Conservation (phyloP, 768 basidiomycete genomes). For the Amyloporia xantha region DNA sequence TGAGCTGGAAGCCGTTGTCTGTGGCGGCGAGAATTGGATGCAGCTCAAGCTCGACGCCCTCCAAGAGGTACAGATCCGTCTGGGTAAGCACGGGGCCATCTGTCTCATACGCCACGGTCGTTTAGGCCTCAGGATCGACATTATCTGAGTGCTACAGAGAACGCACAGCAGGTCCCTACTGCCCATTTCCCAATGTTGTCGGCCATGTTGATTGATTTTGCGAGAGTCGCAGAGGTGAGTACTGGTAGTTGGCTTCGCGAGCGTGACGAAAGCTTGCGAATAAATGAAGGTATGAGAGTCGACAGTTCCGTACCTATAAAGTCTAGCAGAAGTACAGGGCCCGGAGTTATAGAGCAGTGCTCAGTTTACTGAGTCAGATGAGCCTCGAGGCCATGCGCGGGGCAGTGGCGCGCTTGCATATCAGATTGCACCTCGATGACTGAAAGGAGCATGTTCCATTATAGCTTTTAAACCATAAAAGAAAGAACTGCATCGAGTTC, state of each 20-base stretch:
- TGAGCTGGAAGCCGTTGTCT: conserved; percentile 47
- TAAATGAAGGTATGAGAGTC: not conserved
- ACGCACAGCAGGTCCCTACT: conserved; percentile 14
- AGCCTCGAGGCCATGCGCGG: not conserved
- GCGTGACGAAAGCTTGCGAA: not conserved
- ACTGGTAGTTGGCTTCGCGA: not conserved
- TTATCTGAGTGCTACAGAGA: too few species aligned
- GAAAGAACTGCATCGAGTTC: too few species aligned
- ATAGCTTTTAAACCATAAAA: too few species aligned
- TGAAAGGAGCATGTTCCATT: too few species aligned
- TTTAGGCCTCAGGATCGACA: too few species aligned
- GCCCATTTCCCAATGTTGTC: conserved; percentile 14
- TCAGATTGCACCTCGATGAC: not conserved
- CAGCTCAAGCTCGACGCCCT: conserved; percentile 53
- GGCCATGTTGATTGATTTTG: not conserved
- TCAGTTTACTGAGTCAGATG: not conserved
- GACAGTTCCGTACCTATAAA: not conserved
- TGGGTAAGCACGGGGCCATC: conserved; percentile 77
- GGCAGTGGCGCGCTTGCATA: not conserved
- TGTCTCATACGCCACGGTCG: conserved; percentile 20
- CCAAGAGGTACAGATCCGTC: conserved; percentile 76
- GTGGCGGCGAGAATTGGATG: conserved; percentile 64
- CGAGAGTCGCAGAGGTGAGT: not conserved
- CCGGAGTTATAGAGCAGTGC: not conserved
- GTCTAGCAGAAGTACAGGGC: not conserved